Evolutionary conservation across 805 yeast genomes (phyloP), one percentile per base, ranked within the genome.

Genomic region (Cyberlindnera lachancei): DNA sequence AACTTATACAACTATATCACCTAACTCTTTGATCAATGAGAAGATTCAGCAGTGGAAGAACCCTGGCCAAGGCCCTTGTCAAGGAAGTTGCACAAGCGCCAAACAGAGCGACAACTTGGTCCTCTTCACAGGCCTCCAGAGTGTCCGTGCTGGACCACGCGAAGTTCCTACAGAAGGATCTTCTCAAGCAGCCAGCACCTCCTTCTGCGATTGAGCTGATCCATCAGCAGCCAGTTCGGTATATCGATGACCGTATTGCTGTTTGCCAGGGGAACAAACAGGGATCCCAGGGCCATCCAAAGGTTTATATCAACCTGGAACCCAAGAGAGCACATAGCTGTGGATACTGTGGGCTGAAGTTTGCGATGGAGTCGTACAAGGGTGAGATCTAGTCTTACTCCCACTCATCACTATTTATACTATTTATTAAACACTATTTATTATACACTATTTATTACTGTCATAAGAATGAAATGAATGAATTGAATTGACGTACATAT

Each of bases 191-290:
- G 60, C 95, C 95, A 34, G 70, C 68, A 48, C 86, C 94, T 6
- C 74, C 75, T 40, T 83, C 94, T 25, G 94, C 94, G 35, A 85
- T 85, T 50, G 92, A 85, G 27, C 68, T 85, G 56, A 81, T 85
- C 46, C 78, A 80, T 20, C 62, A 78, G 51, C 75, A 76, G 50
- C 94, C 95, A 3, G 61, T 84, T 25, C 63, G 73, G 45, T 80
- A 70, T 50, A 62, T 84, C 38, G 49, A 59, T 24, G 69, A 63
- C 20, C 68, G 75, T 47, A 57, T 75, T 32, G 95, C 95, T 1
- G 90, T 79, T 13, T 85, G 95, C 55, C 84, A 81, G 48, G 95
- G 95, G 24, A 78, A 81, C 44, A 75, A 67, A 46, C 82, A 81
- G 9, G 64, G 62, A 15, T 75, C 73, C 48, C 82, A 75, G 47